These are phyloP conservation scores for Xylariaceae sp. DNA, from an alignment of 2,329 filamentous ascomycete genomes.

Conservation along the genomic window DNA sequence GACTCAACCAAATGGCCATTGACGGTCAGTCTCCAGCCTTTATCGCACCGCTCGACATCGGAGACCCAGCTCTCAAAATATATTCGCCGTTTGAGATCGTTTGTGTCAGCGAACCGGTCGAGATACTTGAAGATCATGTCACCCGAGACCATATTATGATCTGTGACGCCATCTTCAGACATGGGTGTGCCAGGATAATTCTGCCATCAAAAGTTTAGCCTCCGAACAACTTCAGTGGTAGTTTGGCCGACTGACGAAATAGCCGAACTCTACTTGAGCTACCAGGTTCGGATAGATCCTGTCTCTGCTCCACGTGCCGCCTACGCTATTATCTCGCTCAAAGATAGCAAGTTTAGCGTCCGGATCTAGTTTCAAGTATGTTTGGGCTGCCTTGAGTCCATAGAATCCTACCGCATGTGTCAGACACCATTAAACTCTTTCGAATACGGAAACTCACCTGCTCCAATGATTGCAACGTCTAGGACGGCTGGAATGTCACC, in stretches of 20 bases:
- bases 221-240: too few relatives aligned
- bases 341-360: slow-evolving; percentile 9
- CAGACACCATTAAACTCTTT: too few relatives aligned
- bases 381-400: slow-evolving; percentile 13
- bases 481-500: too few relatives aligned
- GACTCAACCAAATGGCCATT: slow-evolving; percentile 4
- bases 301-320: slow-evolving; percentile 12
- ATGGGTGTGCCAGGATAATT: too few relatives aligned
- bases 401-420: too few relatives aligned
- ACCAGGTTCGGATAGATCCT: slow-evolving; percentile 15
- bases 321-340: slow-evolving; percentile 10
- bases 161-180: too few relatives aligned
- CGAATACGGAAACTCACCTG: neutral
- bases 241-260: too few relatives aligned
- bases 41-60: slow-evolving; percentile 6
- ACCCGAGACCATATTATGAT: slow-evolving; percentile 22
- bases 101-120: slow-evolving; percentile 12
- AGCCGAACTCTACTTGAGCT: slow-evolving; percentile 13
- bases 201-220: too few relatives aligned
- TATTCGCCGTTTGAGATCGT: slow-evolving; percentile 18
- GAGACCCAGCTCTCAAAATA: slow-evolving; percentile 16
- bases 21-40: slow-evolving; percentile 6
- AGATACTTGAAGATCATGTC: slow-evolving; percentile 17
- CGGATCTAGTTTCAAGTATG: slow-evolving; percentile 9
- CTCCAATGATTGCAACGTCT: slow-evolving; percentile 7